Conservation (phyloP, 2,329 filamentous ascomycete genomes). For the Calonectria crousiana region DNA sequence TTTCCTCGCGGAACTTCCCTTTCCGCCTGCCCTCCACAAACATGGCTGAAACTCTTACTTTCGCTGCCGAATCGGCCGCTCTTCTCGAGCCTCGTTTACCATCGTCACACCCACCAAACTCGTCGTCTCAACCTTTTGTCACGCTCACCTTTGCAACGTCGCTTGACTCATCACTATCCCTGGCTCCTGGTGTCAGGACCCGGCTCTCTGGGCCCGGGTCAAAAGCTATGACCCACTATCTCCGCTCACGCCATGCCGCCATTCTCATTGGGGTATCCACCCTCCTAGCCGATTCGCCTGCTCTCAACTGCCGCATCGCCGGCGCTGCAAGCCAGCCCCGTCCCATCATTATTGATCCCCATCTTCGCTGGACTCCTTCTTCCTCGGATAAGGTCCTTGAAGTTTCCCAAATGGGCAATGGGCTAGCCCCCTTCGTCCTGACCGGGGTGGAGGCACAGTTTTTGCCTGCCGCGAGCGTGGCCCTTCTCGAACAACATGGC, state of each 20-base stretch:
- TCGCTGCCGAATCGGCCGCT: conserved; percentile 47
- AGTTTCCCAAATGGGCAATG: conserved; percentile 72
- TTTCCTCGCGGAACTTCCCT: neutral
- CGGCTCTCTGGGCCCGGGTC: conserved; percentile 84
- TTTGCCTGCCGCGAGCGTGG: conserved; percentile 57
- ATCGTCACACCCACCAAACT: neutral
- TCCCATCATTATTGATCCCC: conserved; percentile 86
- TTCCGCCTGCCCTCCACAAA: neutral
- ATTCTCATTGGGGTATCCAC: conserved; percentile 90
- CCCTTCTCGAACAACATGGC: conserved; percentile 61
- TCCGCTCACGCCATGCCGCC: conserved; percentile 84
- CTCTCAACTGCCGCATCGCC: conserved; percentile 82
- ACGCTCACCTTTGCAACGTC: conserved; percentile 94
- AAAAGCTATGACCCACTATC: conserved; percentile 93
- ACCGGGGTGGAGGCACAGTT: conserved; percentile 59
- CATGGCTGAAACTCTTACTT: conserved; percentile 52
- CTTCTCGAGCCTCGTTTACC: conserved; percentile 52
- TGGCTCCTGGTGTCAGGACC: conserved; percentile 84
- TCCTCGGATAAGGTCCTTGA: conserved; percentile 73
- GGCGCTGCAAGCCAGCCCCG: conserved; percentile 77
- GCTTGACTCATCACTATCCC: conserved; percentile 83
- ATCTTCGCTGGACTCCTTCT: conserved; percentile 76
- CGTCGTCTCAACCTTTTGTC: conserved; percentile 60
- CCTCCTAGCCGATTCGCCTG: conserved; percentile 85
- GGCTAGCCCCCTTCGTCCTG: conserved; percentile 81